A percentile compares a stretch with the other conserved stretches of the same genome.
These are phyloP conservation scores for Myriosclerotinia scirpicola DNA, from an alignment of 2,329 filamentous ascomycete genomes.

Conservation along the genomic window DNA sequence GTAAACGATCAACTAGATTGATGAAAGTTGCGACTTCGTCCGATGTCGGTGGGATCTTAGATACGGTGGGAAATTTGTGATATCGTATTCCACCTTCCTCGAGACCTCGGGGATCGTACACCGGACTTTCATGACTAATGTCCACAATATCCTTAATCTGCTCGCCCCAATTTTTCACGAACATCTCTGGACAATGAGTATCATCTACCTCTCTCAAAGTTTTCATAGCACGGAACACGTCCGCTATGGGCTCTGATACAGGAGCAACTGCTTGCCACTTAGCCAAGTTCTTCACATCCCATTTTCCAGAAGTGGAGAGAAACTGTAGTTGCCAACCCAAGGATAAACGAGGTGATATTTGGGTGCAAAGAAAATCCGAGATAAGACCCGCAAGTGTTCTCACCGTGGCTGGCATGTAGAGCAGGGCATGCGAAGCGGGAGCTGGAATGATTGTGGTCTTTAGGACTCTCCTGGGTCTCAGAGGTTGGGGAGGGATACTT, in stretches of 20 bases:
- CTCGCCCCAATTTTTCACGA: constrained; percentile 65
- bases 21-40: constrained; percentile 56
- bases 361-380: constrained; percentile 73
- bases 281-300: constrained; percentile 93
- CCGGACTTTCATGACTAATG: constrained; percentile 85
- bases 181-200: constrained; percentile 71
- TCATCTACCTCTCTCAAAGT: constrained; percentile 89
- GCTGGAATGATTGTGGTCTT: constrained; percentile 70
- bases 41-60: constrained; percentile 74
- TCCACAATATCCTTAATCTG: constrained; percentile 78
- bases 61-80: constrained; percentile 88
- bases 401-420: constrained; percentile 75
- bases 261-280: constrained; percentile 84
- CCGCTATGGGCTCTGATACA: constrained; percentile 75
- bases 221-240: constrained; percentile 86
- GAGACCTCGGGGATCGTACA: constrained; percentile 76
- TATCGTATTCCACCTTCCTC: constrained; percentile 68
- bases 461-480: constrained; percentile 55
- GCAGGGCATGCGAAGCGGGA: constrained; percentile 78
- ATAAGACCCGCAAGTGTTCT: constrained; percentile 78
- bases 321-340: constrained; percentile 90
- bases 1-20: constrained; percentile 57
- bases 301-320: constrained; percentile 86
- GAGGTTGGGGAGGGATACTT: constrained; percentile 50
- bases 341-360: constrained; percentile 75